Conservation (phyloP, 768 basidiomycete genomes). For the Leccinum broughii region DNA sequence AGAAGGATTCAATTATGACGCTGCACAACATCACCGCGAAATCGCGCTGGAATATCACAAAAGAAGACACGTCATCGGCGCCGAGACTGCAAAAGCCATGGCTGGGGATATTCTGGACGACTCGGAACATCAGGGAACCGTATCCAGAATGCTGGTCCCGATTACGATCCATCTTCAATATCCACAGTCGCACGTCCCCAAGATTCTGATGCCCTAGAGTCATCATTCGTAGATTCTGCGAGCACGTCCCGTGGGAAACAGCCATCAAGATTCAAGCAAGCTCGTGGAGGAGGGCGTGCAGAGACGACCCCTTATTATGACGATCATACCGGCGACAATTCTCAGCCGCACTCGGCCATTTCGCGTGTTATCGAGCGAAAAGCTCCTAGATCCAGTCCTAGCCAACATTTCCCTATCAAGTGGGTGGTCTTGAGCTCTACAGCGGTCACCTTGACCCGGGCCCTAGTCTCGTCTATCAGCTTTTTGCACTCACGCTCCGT, state of each 20-base stretch:
- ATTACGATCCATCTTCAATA: constrained; percentile 27
- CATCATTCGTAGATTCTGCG: background rate
- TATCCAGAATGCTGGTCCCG: constrained; percentile 56
- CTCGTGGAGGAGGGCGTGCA: constrained; percentile 2
- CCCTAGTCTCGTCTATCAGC: no score
- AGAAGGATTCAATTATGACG: constrained; percentile 61
- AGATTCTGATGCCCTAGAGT: background rate
- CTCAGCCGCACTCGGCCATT: constrained; percentile 35
- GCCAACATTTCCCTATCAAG: constrained; percentile 19
- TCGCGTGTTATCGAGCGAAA: constrained; percentile 30
- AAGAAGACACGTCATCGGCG: constrained; percentile 57
- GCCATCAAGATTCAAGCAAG: constrained; percentile 50
- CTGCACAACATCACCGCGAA: constrained; percentile 70
- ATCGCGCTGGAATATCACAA: constrained; percentile 69
- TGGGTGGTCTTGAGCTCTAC: no score
- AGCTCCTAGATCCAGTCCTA: constrained; percentile 6
- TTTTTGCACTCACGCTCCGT: no score
- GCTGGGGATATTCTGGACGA: constrained; percentile 45
- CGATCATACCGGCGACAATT: constrained; percentile 32
- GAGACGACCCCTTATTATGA: constrained; percentile 19
- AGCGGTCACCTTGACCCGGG: no score
- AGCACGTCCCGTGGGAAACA: constrained; percentile 31
- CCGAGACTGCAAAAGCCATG: constrained; percentile 53
- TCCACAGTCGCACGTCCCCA: background rate
- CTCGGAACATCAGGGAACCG: constrained; percentile 47